Base-by-base conservation (phyloP, 2,329 filamentous ascomycete genomes). In the Chalara sp. region DNA sequence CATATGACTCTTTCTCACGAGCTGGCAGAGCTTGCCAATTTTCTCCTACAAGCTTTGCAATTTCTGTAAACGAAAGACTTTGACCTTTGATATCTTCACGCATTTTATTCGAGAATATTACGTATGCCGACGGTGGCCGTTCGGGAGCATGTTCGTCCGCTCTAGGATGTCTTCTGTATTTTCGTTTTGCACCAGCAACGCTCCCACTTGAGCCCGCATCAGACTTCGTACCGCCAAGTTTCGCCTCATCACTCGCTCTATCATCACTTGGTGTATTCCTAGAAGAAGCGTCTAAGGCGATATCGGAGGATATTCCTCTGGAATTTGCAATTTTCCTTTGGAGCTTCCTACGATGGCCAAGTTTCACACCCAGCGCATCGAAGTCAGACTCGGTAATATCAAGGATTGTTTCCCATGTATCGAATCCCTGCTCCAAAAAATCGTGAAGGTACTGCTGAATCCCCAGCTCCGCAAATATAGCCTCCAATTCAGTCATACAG, bases 351-450 rank as follows among this genome's bases (percentile, higher is more conserved):
- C 88, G 78, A 67, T 93, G 87, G 29, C 88, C 88, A 51, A 91
- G 76, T 65, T 91, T 91, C 49, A 93, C 86, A 51, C 81, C 83
- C 48, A 93, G 73, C 40, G 78, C 77, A 70, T 88, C 86, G 54
- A 93, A 74, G 63, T 93, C 88, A 29, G 86, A 87, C 68, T 92
- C 88, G 54, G 87, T 89, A 49, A 93, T 90, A 63, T 92, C 87
- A 47, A 90, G 74, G 50, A 92, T 83, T 1, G 84, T 90, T 33
- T 89, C 86, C 88, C 88, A 92, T 8, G 83, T 82, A 67, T 93
- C 88, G 66, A 93, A 93, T 3, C 88, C 88, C 68, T 92, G 87
- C 48, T 87, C 81, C 42, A 88, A 66, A 60, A 93, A 87, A 21
- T 21, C 21, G 21, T 21, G 76, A 53, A 87, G 78, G 70, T 93